phyloP scores from a whole-genome alignment of 2,329 filamentous ascomycete genomes.

The Aspergillus japonicus region DNA sequence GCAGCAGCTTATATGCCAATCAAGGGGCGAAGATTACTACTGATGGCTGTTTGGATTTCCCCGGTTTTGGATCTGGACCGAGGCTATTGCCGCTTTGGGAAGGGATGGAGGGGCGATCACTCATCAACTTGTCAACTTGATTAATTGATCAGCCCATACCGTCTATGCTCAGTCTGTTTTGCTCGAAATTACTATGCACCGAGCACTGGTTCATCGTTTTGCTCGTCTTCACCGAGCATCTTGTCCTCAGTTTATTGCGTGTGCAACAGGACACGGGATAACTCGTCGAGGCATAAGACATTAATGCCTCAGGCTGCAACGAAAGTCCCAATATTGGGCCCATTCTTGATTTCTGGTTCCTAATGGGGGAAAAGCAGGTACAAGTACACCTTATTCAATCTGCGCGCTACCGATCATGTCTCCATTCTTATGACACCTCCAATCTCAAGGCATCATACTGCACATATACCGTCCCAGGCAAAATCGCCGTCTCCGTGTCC shows the following conservation, averaged over 20 bases:
- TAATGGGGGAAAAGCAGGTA: not conserved
- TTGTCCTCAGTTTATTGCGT: too few relatives aligned
- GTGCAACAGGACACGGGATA: too few relatives aligned
- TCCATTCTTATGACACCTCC: slow-evolving; percentile 44
- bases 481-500: slow-evolving; percentile 57
- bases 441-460: slow-evolving; percentile 65
- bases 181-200: too few relatives aligned
- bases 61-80: slow-evolving; percentile 4
- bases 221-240: too few relatives aligned
- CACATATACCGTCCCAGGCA: slow-evolving; percentile 58
- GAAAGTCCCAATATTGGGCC: not conserved
- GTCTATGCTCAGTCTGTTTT: too few relatives aligned
- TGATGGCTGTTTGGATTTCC: not conserved
- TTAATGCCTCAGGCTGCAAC: not conserved
- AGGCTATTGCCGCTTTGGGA: slow-evolving; percentile 17
- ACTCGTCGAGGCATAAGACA: not conserved
- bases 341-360: not conserved
- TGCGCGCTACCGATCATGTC: not conserved
- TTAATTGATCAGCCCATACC: too few relatives aligned
- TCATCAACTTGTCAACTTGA: not conserved
- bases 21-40: slow-evolving; percentile 14
- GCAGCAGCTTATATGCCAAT: slow-evolving; percentile 13
- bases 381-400: not conserved
- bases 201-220: too few relatives aligned
- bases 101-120: not conserved